Base-by-base conservation (phyloP, 1,284 basidiomycete species). In the Marasmius oreades region DNA sequence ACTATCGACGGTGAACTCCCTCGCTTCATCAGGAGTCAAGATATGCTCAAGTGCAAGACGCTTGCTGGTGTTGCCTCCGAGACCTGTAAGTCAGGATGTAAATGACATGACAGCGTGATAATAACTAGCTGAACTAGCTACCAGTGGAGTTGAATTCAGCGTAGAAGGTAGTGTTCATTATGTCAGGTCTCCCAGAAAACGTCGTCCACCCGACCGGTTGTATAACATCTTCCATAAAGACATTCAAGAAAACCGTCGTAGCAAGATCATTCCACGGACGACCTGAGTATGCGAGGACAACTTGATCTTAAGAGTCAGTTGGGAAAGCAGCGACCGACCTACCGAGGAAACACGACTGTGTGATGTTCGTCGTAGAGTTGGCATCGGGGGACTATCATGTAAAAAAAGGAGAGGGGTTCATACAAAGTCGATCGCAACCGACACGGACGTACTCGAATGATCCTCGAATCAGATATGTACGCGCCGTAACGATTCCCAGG, bases 251-350 rank as follows among this genome's bases (percentile, higher is more conserved):
- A 0, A 86, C 78, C 0, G 80, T 78, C 0, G 77, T 76, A 0
- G 85, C 79, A 10, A 82, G 66, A 53, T 80, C 74, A 63, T 85
- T 85, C 85, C 85, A 87, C 0, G 85, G 84, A 1, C 85, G 77
- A 12, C 82, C 81, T 80, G 37, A 39, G n/a, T n/a, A n/a, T n/a
- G n/a, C 14, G 18, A 5, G 5, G 18, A 39, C 37, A 12, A 42
- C 33, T 44, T 56, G 12, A 48, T 28, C 14, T 56, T 39, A 24
- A 14, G 28, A 14, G 52, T 48, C 14, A 23, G 28, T n/a, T 33
- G 8, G 42, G 16, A 31, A 11, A 34, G 20, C 11, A 43, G 61
- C 12, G 48, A 77, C 28, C 12, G 16, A 33, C 28, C 18, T 33
- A 48, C 82, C 84, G 11, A 86, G 70, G 65, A 74, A 85, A 62